A percentile compares a stretch with the other conserved stretches of the same genome.
Conservation (phyloP, 148 eudicot species). For the Fallopia convolvulus region DNA sequence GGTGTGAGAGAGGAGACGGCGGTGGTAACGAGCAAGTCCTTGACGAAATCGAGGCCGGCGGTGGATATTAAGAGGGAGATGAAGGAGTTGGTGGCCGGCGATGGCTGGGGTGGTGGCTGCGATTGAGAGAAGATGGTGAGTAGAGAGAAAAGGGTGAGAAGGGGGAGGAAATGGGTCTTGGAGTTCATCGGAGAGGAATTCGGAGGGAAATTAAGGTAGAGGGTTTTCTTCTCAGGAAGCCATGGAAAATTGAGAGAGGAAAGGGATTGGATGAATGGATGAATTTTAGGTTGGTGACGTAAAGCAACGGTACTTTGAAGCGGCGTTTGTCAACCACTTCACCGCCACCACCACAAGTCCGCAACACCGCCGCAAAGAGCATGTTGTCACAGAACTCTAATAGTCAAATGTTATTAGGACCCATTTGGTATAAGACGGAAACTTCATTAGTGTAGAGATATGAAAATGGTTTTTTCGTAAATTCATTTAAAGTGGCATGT, state of each 20-base stretch:
- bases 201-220: background rate
- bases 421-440: too few relatives aligned
- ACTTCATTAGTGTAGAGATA: too few relatives aligned
- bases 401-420: too few relatives aligned
- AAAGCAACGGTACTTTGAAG: background rate
- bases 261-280: background rate
- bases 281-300: background rate
- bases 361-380: background rate
- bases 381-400: too few relatives aligned
- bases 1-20: constrained; percentile 61
- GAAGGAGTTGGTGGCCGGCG: constrained; percentile 28
- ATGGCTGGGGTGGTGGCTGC: constrained; percentile 19
- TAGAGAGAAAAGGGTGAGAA: background rate
- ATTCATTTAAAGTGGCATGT: too few relatives aligned
- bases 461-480: too few relatives aligned
- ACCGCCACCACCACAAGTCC: background rate
- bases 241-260: constrained; percentile 8
- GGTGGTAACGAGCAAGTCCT: constrained; percentile 49
- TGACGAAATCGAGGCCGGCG: constrained; percentile 59
- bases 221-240: constrained; percentile 8
- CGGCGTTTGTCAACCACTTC: constrained; percentile 7
- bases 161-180: constrained; percentile 5
- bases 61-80: constrained; percentile 51
- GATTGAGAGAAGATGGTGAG: constrained; percentile 9
- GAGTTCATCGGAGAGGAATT: background rate